A percentile compares a stretch with the other conserved stretches of the same genome.
Conservation (phyloP, 2,329 filamentous ascomycete species). For the Neocucurbitaria cava region DNA sequence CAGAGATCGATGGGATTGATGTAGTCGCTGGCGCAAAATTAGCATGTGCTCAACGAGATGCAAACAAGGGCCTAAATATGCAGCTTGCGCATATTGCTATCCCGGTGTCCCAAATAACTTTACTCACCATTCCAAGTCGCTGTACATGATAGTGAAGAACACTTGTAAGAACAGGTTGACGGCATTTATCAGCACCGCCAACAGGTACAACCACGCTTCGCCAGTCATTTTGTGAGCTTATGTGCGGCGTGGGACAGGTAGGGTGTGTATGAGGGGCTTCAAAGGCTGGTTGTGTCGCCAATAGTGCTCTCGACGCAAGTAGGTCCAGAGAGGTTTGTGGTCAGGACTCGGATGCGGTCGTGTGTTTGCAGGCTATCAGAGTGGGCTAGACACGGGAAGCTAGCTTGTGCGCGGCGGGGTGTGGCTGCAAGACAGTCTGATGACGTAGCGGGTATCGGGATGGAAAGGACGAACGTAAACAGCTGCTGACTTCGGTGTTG, state of each 20-base stretch:
- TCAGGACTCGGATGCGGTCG: slow-evolving; percentile 36
- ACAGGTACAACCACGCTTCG: slow-evolving; percentile 97
- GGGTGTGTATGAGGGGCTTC: slow-evolving; percentile 13
- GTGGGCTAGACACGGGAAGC: slow-evolving; percentile 43
- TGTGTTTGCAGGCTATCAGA: slow-evolving; percentile 43
- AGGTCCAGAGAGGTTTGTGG: slow-evolving; percentile 20
- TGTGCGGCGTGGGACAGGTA: slow-evolving; percentile 33
- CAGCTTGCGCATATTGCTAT: background rate
- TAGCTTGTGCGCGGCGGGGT: slow-evolving; percentile 42
- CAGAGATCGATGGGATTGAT: slow-evolving; percentile 99
- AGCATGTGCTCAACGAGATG: slow-evolving; percentile 28
- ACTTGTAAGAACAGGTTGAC: slow-evolving; percentile 99
- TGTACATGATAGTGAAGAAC: slow-evolving; percentile 99
- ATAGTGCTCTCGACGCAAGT: slow-evolving; percentile 16
- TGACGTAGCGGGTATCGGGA: slow-evolving; percentile 28
- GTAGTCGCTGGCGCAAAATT: slow-evolving; percentile 76
- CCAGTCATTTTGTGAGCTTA: slow-evolving; percentile 76
- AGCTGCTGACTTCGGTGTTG: slow-evolving; percentile 7
- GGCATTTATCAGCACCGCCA: slow-evolving; percentile 98
- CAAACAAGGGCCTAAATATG: background rate
- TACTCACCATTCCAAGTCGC: slow-evolving; percentile 95
- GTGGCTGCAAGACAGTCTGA: slow-evolving; percentile 18
- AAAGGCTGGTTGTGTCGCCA: slow-evolving; percentile 16
- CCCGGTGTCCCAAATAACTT: background rate
- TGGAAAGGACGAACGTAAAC: slow-evolving; percentile 7